phyloP scores from a whole-genome alignment of 352 stramenopile species.

The Detonula confervacea region DNA sequence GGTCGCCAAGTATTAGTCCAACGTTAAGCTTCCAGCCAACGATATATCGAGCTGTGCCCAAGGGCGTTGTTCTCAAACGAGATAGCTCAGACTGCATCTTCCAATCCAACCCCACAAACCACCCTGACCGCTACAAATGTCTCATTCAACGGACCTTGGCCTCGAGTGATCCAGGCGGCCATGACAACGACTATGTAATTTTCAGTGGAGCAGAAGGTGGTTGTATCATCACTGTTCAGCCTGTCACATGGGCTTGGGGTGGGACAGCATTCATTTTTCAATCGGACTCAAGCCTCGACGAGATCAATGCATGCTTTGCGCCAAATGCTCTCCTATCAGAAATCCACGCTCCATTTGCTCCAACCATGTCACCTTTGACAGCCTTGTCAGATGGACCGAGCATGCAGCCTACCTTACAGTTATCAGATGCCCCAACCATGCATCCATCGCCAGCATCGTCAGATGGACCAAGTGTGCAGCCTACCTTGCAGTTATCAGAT shows the following conservation, averaged over 20 bases:
- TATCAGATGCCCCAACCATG: not conserved
- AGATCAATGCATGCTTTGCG: conserved; percentile 8
- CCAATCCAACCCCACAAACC: conserved; percentile 7
- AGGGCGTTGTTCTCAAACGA: not conserved
- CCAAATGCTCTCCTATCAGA: not conserved
- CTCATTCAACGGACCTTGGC: conserved; percentile 1
- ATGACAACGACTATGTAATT: conserved; percentile 6
- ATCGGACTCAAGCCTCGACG: conserved; percentile 5
- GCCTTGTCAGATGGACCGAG: conserved; percentile 6
- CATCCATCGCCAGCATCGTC: not conserved
- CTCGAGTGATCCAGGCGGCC: conserved; percentile 5
- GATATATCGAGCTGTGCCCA: conserved; percentile 6
- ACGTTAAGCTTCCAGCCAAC: conserved; percentile 8
- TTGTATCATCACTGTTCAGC: conserved; percentile 6
- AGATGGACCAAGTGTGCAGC: conserved; percentile 1
- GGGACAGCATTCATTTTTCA: conserved; percentile 1
- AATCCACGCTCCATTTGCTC: conserved; percentile 5
- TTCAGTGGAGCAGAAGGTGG: conserved; percentile 3
- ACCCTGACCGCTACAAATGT: conserved; percentile 10
- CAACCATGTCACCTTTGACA: conserved; percentile 3
- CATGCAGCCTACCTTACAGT: not conserved
- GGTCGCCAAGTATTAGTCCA: not conserved
- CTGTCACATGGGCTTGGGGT: not conserved
- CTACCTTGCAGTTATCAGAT: conserved; percentile 8
- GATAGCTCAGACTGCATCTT: conserved; percentile 3